Conservation (phyloP, 2,329 filamentous ascomycete species). For the Zelopaecilomyces penicillatus region DNA sequence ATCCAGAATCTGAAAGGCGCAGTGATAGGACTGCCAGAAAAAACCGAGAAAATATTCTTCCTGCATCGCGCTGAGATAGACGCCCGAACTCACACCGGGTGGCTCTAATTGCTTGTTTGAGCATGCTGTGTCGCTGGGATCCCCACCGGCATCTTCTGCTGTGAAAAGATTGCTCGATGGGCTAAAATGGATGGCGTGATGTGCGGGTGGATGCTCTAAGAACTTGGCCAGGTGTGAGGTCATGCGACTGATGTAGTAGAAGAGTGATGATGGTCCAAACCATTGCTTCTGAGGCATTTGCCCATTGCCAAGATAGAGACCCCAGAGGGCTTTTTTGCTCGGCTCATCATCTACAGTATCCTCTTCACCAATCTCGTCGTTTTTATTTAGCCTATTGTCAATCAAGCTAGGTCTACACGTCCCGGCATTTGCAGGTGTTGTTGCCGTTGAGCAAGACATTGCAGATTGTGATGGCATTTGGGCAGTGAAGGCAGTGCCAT, state of each 20-base stretch:
- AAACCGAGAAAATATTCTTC: constrained; percentile 39
- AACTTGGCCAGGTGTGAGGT: not conserved
- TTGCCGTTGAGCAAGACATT: too few species aligned
- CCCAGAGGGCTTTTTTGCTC: not conserved
- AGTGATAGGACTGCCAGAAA: constrained; percentile 39
- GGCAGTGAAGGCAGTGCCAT: not conserved
- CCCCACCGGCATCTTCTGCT: not conserved
- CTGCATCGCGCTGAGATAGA: constrained; percentile 25
- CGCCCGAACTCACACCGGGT: not conserved
- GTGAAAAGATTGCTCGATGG: not conserved
- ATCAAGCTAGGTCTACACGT: too few species aligned
- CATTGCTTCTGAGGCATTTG: not conserved
- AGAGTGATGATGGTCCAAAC: constrained; percentile 1
- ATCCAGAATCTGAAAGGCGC: constrained; percentile 31
- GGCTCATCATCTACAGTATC: too few species aligned
- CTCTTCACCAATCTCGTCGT: too few species aligned
- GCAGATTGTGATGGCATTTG: not conserved
- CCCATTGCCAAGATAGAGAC: not conserved
- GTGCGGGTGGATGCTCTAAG: not conserved
- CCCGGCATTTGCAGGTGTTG: too few species aligned
- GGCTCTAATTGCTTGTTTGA: too few species aligned
- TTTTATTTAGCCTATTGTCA: too few species aligned
- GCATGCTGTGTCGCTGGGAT: too few species aligned
- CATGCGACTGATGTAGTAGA: constrained; percentile 1
- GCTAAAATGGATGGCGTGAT: not conserved